Base-by-base conservation (phyloP, 2,329 filamentous ascomycete genomes). In the Byssothecium circinans region DNA sequence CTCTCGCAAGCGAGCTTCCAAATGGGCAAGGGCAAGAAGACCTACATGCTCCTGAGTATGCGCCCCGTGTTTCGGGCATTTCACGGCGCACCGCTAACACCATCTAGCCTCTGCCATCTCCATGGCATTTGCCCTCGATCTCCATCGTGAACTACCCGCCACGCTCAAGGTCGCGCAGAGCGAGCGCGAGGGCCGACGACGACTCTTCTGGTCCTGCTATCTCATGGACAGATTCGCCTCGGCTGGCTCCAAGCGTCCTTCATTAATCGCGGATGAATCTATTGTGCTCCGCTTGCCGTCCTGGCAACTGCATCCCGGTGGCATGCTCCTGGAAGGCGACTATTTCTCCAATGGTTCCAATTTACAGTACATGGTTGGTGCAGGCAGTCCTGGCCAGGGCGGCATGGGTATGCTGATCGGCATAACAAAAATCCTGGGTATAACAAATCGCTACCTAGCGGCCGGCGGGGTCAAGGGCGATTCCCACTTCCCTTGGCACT, bases 191-290 rank as follows among this genome's bases (percentile, higher is more conserved):
- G 84, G 85, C 62, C 81, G 88, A 37, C 79, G 90, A 45, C 81
- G 88, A n/a, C 75, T 95, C 2, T 95, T 95, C 69, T 95, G 90
- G 90, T 86, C 88, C 2, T 92, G 88, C 65, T 95, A 94, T 60
- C 75, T 95, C 20, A 85, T 95, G 69, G 90, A 95, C 64, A 82
- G 88, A n/a, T 94, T 92, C 59, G 80, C 86, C 57, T 83, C 87
- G 1, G 90, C 87, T 56, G 90, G 90, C 14, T 92, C 89, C 3
- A 90, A 88, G 61, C 80, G 90, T 8, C 88, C 89, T 0, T 89
- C 87, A n/a, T 74, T 95, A 7, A 85, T 94, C 19, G 81, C 83
- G 20, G 90, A 95, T 68, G 84, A 88, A 62, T 85, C 84, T 1
- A 87, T 95, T 50, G 74, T 88, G 14, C 75, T 95, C 38, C 82